Percentiles rank a stretch among this genome's conserved stretches.
phyloP scores from a whole-genome alignment of 2,329 filamentous ascomycete genomes.

The Fusarium sp. region DNA sequence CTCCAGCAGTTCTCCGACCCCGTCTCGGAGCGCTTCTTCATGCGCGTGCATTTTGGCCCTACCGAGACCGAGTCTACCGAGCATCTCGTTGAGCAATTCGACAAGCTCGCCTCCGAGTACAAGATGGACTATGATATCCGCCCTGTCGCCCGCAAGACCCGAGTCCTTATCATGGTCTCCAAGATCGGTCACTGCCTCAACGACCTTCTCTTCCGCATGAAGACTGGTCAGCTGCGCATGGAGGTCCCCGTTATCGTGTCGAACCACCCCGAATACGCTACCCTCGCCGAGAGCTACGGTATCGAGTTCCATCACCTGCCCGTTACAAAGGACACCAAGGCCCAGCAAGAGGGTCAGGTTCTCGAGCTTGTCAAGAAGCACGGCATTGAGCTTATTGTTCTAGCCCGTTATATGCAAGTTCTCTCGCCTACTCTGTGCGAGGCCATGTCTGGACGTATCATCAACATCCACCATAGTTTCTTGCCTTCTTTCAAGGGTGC shows the following conservation, averaged over 20 bases:
- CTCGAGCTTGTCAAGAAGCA: conserved; percentile 79
- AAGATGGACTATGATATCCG: conserved; percentile 80
- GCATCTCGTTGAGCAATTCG: conserved; percentile 70
- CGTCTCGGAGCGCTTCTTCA: conserved; percentile 83
- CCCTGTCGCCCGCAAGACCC: conserved; percentile 77
- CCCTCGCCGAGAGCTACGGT: conserved; percentile 79
- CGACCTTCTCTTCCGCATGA: conserved; percentile 85
- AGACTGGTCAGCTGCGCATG: conserved; percentile 80
- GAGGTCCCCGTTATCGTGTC: conserved; percentile 85
- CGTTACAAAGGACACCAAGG: conserved; percentile 83
- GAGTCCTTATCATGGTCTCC: conserved; percentile 89
- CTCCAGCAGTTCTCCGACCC: conserved; percentile 88
- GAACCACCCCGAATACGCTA: conserved; percentile 82
- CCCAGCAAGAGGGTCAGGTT: conserved; percentile 79
- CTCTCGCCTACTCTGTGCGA: conserved; percentile 81
- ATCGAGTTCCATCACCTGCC: conserved; percentile 87
- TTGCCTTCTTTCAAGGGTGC: conserved; percentile 90
- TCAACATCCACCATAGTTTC: conserved; percentile 94
- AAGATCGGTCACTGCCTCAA: conserved; percentile 91
- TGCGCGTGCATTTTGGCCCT: conserved; percentile 87
- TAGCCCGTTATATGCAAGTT: conserved; percentile 92
- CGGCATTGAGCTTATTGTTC: conserved; percentile 82
- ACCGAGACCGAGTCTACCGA: conserved; percentile 63
- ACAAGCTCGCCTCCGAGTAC: conserved; percentile 73
- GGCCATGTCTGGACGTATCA: conserved; percentile 87